Percentiles rank a stretch among this genome's conserved stretches.
Conservation (phyloP, 2,329 filamentous ascomycete species). For the Diaporthe velutina region DNA sequence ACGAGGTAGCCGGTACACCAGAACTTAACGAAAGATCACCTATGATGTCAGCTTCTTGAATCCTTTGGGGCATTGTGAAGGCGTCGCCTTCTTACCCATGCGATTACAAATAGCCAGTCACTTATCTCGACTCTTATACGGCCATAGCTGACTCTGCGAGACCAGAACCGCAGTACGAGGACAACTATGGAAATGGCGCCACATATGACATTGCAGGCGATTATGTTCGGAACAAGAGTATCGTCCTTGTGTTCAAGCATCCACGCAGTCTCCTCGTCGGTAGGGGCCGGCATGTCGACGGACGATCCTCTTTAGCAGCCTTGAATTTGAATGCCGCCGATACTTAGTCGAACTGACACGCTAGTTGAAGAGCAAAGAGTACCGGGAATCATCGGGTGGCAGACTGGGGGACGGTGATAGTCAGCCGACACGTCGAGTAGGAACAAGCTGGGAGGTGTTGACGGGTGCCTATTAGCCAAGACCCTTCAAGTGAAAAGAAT, state of each 20-base stretch:
- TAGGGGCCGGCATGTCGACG: neutral
- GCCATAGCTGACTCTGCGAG: neutral
- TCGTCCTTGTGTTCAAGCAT: neutral
- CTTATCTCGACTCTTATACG: neutral
- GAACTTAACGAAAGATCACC: neutral
- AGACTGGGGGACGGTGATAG: neutral
- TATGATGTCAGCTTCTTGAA: neutral
- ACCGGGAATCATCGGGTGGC: neutral
- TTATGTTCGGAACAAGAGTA: neutral
- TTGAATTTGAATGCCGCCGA: neutral
- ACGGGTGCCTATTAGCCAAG: neutral
- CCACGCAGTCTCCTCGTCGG: neutral
- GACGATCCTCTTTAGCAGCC: neutral
- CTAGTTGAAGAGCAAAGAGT: neutral
- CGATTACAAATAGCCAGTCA: neutral
- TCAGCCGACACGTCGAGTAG: neutral
- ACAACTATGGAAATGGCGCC: neutral
- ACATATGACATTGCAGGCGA: neutral
- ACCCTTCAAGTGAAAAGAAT: neutral
- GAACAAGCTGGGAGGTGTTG: neutral
- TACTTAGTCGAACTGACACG: neutral
- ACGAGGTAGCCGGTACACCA: neutral
- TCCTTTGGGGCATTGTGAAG: neutral
- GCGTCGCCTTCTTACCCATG: neutral
- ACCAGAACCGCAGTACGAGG: neutral